These are phyloP conservation scores for Yamadazyma dushanensis DNA, from an alignment of 1,139 yeast species.

Conservation along the genomic window DNA sequence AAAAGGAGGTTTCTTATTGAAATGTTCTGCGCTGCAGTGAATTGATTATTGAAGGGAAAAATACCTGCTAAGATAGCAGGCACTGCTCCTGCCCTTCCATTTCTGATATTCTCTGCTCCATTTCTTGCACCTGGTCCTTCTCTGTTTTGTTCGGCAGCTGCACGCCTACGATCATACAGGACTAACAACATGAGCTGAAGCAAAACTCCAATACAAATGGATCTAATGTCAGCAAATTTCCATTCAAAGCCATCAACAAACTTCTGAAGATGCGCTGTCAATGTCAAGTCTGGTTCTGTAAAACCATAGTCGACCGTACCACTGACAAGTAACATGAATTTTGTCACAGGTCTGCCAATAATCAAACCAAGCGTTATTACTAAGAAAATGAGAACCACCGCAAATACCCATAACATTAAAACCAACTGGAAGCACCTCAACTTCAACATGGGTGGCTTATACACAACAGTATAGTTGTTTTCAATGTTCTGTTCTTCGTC, in stretches of 20 bases:
- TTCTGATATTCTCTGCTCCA: background rate
- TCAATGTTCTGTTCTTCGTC: slow-evolving; percentile 53
- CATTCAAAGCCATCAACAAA: slow-evolving; percentile 15
- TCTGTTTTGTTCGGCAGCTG: background rate
- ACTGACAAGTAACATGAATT: slow-evolving; percentile 3
- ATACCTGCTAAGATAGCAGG: background rate
- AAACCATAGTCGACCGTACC: background rate
- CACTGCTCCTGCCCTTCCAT: background rate
- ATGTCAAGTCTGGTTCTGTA: background rate
- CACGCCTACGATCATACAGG: slow-evolving; percentile 6
- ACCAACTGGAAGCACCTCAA: slow-evolving; percentile 58
- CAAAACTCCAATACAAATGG: slow-evolving; percentile 24
- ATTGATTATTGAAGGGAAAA: slow-evolving; percentile 1
- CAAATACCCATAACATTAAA: slow-evolving; percentile 67
- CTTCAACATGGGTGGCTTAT: slow-evolving; percentile 80
- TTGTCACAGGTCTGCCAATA: slow-evolving; percentile 37
- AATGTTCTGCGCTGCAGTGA: background rate
- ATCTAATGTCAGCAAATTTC: slow-evolving; percentile 25
- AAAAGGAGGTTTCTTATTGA: background rate
- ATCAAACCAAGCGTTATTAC: slow-evolving; percentile 33
- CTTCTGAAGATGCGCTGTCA: background rate
- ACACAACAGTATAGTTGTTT: slow-evolving; percentile 72
- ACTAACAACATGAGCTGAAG: slow-evolving; percentile 19
- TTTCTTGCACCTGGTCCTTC: background rate
- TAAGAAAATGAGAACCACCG: slow-evolving; percentile 49